These are phyloP conservation scores for Phytopythium montanum DNA, from an alignment of 352 stramenopile species.

Conservation along the genomic window DNA sequence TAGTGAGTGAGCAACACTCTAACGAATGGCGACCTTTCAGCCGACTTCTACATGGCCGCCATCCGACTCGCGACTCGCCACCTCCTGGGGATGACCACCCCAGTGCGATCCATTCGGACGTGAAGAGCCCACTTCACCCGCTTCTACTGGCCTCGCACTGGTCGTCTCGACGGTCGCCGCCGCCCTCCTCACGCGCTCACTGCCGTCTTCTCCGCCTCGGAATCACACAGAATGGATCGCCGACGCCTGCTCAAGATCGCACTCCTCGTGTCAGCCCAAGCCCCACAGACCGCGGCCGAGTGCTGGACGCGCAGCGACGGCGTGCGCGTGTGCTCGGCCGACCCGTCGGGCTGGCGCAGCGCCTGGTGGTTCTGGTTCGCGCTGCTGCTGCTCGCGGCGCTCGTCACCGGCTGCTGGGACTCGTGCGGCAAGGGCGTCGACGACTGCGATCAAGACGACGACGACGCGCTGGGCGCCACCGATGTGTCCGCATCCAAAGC, in stretches of 20 bases:
- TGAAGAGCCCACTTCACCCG: too few relatives aligned
- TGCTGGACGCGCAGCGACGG: constrained; percentile 60
- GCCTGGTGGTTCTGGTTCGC: constrained; percentile 74
- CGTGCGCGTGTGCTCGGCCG: constrained; percentile 47
- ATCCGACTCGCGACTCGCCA: background rate
- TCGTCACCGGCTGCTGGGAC: constrained; percentile 28
- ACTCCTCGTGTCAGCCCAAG: background rate
- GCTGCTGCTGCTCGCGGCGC: constrained; percentile 35
- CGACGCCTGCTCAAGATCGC: background rate
- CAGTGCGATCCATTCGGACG: background rate
- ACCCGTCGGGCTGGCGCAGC: constrained; percentile 38
- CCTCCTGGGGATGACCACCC: background rate
- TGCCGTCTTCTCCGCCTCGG: background rate
- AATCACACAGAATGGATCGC: background rate
- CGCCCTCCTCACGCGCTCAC: background rate
- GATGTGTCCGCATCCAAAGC: background rate
- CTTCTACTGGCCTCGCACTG: background rate
- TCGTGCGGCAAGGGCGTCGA: constrained; percentile 15
- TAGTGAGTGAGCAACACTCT: too few relatives aligned
- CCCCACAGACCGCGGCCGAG: constrained; percentile 21
- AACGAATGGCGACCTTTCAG: background rate
- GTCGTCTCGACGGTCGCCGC: background rate
- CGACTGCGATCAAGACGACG: background rate
- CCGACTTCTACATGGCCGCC: constrained; percentile 5
- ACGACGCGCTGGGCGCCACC: constrained; percentile 7